Conservation (phyloP, 495 filamentous ascomycete genomes). For the Neurospora sp. region DNA sequence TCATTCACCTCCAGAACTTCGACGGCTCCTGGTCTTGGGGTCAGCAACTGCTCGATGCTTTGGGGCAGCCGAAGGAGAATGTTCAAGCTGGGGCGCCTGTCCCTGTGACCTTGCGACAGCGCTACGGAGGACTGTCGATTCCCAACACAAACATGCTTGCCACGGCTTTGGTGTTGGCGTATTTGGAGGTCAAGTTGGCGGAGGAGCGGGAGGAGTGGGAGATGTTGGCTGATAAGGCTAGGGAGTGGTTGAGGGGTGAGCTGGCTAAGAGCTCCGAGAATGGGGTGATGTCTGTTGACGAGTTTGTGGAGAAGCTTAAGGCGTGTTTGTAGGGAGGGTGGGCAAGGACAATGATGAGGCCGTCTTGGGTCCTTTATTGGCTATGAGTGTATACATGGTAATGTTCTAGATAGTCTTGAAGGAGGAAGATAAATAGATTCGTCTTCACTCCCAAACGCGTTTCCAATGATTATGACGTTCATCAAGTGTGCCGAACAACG, state of each 20-base stretch:
- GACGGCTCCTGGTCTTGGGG: constrained; percentile 37
- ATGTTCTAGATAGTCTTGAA: not conserved
- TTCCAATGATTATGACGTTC: not conserved
- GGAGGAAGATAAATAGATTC: not conserved
- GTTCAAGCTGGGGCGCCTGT: no score
- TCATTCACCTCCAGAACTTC: constrained; percentile 42
- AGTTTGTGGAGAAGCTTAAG: constrained; percentile 8
- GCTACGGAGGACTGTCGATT: not conserved
- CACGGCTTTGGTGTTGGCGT: constrained; percentile 42
- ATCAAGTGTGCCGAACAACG: not conserved
- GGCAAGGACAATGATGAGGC: not conserved
- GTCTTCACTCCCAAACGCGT: not conserved
- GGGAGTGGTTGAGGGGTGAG: constrained; percentile 26
- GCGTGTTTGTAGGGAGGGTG: not conserved
- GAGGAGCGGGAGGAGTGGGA: constrained; percentile 43
- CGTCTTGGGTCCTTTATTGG: not conserved
- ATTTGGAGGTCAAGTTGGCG: constrained; percentile 31
- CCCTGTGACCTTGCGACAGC: no score
- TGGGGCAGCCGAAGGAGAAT: constrained; percentile 8
- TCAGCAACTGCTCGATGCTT: constrained; percentile 5
- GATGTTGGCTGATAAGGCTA: constrained; percentile 42
- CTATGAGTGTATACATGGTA: not conserved
- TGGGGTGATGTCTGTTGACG: constrained; percentile 1
- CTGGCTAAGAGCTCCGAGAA: not conserved
- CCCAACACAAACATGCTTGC: constrained; percentile 18